Evolutionary conservation across 345 rosid genomes (phyloP), one percentile per base, ranked within the genome.

Genomic region (Odontarrhena argentea): DNA sequence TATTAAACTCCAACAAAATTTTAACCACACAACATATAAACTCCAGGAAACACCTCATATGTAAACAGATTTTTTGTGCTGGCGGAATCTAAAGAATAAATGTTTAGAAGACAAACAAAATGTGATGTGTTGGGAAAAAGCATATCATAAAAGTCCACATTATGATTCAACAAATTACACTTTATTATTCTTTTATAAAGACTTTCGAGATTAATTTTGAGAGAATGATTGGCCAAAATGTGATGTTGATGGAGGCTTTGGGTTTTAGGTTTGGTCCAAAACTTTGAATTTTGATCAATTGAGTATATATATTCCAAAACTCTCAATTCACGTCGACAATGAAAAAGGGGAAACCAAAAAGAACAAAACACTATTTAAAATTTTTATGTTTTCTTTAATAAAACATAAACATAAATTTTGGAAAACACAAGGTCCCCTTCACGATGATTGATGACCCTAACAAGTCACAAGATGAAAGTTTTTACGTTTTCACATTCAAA

Each of bases 261-360:
- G 65, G 61, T 49, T 48, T 46, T 56, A 55, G 76, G 53, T 71
- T 64, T 42, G 57, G 67, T 65, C 60, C 71, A 25, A 50, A 71
- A 64, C 66, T 65, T 71, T 62, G 6, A 54, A 44, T 70, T 43
- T 14, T 61, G 24, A 70, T 40, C 59, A 63, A 15, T 32, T 47
- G 5, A 50, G 52, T 71, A 64, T 40, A 64, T 48, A 64, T 40
- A 64, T 48, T 63, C 56, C 69, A 49, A 71, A 63, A 9, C 65
- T 36, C 24, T 34, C 65, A 57, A 49, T 72, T 73, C 41, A 51
- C 44, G 76, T 73, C 71, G 67, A 73, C 67, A 11, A 22, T 32
- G 65, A 41, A 63, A 63, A 63, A 10, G 14, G 15, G 15, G 35
- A 42, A 65, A 41, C 42, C 47, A 55, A 50, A 72, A 72, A 57